Evolutionary conservation across 106 monocot genomes (phyloP), one percentile per base, ranked within the genome.

Genomic region (Acanthochlamys bracteata): DNA sequence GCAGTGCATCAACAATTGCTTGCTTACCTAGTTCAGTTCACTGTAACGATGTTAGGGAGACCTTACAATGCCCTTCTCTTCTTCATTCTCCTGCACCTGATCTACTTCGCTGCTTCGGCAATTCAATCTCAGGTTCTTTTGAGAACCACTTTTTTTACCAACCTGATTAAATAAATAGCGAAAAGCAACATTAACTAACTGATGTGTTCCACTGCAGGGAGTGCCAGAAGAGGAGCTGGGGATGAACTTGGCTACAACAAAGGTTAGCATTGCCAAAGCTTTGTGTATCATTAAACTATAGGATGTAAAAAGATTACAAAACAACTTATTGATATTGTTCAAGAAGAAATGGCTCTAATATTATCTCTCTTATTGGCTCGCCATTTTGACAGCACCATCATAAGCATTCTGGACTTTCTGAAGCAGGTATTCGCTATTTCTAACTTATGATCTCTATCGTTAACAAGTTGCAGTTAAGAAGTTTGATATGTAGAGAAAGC

Each of bases 391-490:
- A 86, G 75, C 56, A 70, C 13, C 69, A 78, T 58, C 86, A 82
- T 40, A 78, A 24, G 70, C 86, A 86, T 65, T 82, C 85, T 57
- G 86, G 86, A 10, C 71, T 86, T 40, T 69, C 78, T 67, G 55
- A 75, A 13, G 68, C 82, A 82, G 82, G 86, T 86, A 72, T 43
- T 25, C n/a, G n/a, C n/a, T n/a, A n/a, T n/a, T n/a, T n/a, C n/a
- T n/a, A n/a, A n/a, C n/a, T n/a, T n/a, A n/a, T n/a, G n/a, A n/a
- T n/a, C n/a, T n/a, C n/a, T n/a, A n/a, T n/a, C n/a, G n/a, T n/a
- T n/a, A n/a, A n/a, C n/a, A n/a, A n/a, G n/a, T n/a, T n/a, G n/a
- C n/a, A n/a, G n/a, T n/a, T n/a, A n/a, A n/a, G n/a, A n/a, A n/a
- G n/a, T n/a, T n/a, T n/a, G n/a, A n/a, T n/a, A n/a, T n/a, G n/a